These are phyloP conservation scores for Metschnikowia drakensbergensis DNA, from an alignment of 805 yeast species.

Conservation along the genomic window DNA sequence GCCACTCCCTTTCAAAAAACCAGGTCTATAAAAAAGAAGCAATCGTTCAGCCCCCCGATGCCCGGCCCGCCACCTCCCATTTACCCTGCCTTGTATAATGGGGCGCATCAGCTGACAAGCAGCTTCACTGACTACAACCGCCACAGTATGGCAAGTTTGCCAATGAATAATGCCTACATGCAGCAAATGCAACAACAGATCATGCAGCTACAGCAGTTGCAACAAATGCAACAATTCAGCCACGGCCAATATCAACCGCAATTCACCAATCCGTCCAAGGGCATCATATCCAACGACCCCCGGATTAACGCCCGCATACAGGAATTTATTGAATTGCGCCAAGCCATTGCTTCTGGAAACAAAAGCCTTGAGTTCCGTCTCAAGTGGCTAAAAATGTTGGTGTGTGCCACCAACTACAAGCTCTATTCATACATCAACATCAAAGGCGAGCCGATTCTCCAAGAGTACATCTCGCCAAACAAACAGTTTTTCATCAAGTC, in stretches of 20 bases:
- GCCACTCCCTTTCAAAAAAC: constrained; percentile 9
- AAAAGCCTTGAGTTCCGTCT: constrained; percentile 39
- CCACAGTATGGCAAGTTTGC: constrained; percentile 12
- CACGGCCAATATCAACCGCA: not conserved
- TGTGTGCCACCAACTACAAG: constrained; percentile 36
- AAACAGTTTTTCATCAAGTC: constrained; percentile 38
- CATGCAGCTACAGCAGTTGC: constrained; percentile 36
- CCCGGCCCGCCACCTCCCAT: constrained; percentile 19
- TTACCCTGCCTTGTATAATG: constrained; percentile 5
- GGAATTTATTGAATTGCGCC: constrained; percentile 32
- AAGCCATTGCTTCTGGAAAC: constrained; percentile 38
- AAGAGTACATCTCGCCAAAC: constrained; percentile 29
- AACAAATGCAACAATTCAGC: constrained; percentile 14
- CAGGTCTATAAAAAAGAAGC: not conserved
- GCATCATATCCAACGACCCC: constrained; percentile 18
- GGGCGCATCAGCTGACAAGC: not conserved
- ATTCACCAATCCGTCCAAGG: not conserved
- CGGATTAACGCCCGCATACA: constrained; percentile 30
- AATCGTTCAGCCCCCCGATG: constrained; percentile 15
- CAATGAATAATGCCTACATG: constrained; percentile 33
- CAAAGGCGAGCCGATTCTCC: constrained; percentile 35
- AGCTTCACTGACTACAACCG: constrained; percentile 4
- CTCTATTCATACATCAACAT: constrained; percentile 41
- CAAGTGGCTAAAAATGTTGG: constrained; percentile 42
- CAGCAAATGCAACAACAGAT: constrained; percentile 52